Evolutionary conservation across 805 yeast genomes (phyloP), one percentile per base, ranked within the genome.

Genomic region (Yarrowia bubula): DNA sequence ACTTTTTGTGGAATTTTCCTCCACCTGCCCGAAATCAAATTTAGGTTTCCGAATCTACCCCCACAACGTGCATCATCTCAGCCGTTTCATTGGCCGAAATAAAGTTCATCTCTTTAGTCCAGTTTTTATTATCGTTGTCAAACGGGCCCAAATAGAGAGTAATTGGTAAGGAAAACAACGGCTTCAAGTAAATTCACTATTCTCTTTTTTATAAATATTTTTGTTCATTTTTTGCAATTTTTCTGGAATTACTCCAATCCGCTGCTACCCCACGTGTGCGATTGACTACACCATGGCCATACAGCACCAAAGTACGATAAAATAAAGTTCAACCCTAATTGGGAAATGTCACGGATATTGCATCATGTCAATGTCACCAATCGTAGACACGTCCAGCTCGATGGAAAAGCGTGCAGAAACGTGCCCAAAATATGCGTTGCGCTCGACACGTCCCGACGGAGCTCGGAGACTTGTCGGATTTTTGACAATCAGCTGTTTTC

Each of bases 21-120:
- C 8, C 22, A 47, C 14, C 28, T 47, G 8, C 28, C 33, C 51
- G 14, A 13, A 4, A 4, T 9, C 1, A 8, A 15, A 15, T n/a
- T 32, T 15, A 47, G 15, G 10, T 50, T 37, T 35, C 17, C 17
- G n/a, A 15, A 4, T 10, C 5, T 5, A 15, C 11, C 44, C 37
- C 35, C 35, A 39, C 60, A 51, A 51, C 60, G 60, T 51, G 60
- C 60, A 10, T 9, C 8, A 9, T 51, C 9, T 51, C 44, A 51
- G 60, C 60, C 46, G 46, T 51, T 38, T 51, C 60, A 51, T 51
- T 51, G 60, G 60, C 43, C 60, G 22, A 38, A 22, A 38, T 38
- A 51, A 38, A 28, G 60, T 51, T 50, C 8, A 7, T 13, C 42
- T 33, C 32, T 35, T 50, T 37, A 33, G 53, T 32, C 39, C 28